These are phyloP conservation scores for Coemansia umbellata DNA, from an alignment of 192 early-diverging fungal species.

Conservation along the genomic window DNA sequence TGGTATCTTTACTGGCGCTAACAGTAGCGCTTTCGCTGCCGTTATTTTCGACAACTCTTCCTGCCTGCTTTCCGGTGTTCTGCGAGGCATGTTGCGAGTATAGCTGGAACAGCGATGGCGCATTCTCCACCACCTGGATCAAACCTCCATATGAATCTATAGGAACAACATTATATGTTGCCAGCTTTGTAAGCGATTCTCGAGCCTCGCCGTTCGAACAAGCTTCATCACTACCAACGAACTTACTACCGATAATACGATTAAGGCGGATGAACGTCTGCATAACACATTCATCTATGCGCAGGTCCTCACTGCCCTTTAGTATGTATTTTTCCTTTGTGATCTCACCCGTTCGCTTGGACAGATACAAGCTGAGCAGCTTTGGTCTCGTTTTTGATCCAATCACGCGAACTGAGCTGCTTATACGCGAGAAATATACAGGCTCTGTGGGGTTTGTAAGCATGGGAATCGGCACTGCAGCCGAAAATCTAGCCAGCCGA, in stretches of 20 bases:
- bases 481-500: constrained; percentile 7
- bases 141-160: constrained; percentile 80
- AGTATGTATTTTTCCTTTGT: constrained; percentile 69
- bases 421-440: constrained; percentile 14
- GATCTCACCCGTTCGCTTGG: constrained; percentile 50
- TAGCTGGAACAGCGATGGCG: constrained; percentile 62
- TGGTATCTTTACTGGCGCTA: background rate
- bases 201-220: background rate
- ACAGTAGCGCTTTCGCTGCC: background rate
- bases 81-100: constrained; percentile 11
- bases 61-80: background rate
- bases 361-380: constrained; percentile 59
- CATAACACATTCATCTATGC: constrained; percentile 90
- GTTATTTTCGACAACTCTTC: background rate
- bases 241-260: background rate
- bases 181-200: background rate
- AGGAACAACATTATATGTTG: constrained; percentile 66
- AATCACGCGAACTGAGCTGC: constrained; percentile 18
- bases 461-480: constrained; percentile 28
- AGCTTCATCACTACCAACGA: background rate
- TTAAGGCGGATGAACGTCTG: constrained; percentile 53
- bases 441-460: constrained; percentile 25
- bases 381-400: constrained; percentile 87
- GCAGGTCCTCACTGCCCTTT: constrained; percentile 91
- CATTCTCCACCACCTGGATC: constrained; percentile 87